phyloP scores from a whole-genome alignment of 106 monocot genomes.

The Allium cepa region DNA sequence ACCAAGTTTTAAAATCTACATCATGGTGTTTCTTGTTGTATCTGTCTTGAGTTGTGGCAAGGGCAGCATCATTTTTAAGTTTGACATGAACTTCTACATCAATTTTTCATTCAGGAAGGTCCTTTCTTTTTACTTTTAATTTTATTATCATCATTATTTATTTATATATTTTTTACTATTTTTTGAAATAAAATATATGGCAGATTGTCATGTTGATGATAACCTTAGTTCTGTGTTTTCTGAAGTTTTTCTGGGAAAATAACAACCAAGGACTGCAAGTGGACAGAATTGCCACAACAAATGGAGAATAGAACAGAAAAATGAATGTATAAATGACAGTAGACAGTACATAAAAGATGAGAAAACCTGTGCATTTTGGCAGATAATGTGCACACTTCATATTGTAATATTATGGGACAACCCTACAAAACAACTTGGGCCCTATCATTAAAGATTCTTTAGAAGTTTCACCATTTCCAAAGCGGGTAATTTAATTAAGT shows the following conservation, averaged over 20 bases:
- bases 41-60: too few relatives aligned
- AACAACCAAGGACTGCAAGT: conserved; percentile 4
- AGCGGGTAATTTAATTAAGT: neutral
- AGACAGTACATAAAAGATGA: conserved; percentile 5
- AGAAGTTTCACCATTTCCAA: conserved; percentile 12
- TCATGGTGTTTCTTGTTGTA: too few relatives aligned
- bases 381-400: conserved; percentile 1
- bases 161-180: too few relatives aligned
- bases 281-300: neutral
- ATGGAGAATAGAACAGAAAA: neutral
- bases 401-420: neutral
- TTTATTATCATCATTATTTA: too few relatives aligned
- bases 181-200: too few relatives aligned
- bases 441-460: conserved; percentile 10
- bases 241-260: neutral
- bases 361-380: neutral
- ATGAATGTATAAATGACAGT: neutral
- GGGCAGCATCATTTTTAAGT: too few relatives aligned
- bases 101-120: too few relatives aligned
- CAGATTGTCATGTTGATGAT: too few relatives aligned
- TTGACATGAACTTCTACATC: too few relatives aligned
- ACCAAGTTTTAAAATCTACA: too few relatives aligned
- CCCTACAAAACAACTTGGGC: neutral
- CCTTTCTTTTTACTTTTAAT: too few relatives aligned
- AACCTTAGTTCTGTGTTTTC: too few relatives aligned